These are phyloP conservation scores for Climacium dendroides DNA, from an alignment of 225 moss, liverwort and hornwort genomes.

Conservation along the genomic window DNA sequence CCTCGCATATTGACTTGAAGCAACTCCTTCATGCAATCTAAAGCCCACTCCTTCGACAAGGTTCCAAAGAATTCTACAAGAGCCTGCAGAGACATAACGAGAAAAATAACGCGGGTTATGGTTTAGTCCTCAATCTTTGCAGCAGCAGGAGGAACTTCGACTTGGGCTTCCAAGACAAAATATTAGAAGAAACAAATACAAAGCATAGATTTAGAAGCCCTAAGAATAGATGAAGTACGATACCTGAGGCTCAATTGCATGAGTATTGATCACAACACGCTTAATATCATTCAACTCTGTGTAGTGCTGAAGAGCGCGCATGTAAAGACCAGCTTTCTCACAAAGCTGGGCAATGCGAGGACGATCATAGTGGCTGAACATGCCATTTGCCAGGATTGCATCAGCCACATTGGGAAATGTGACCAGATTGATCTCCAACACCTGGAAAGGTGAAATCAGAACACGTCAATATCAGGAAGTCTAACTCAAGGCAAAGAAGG, in stretches of 20 bases:
- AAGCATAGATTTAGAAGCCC: neutral
- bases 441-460: slow-evolving; percentile 28
- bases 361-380: slow-evolving; percentile 96
- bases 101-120: neutral
- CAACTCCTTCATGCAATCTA: slow-evolving; percentile 99
- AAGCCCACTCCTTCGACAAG: slow-evolving; percentile 93
- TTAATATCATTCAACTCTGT: slow-evolving; percentile 90
- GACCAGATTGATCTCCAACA: slow-evolving; percentile 95
- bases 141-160: neutral
- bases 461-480: neutral
- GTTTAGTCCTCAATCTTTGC: neutral
- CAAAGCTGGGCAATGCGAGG: slow-evolving; percentile 99
- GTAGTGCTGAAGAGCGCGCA: slow-evolving; percentile 99
- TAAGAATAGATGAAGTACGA: neutral
- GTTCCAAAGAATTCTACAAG: slow-evolving; percentile 98
- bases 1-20: slow-evolving; percentile 97
- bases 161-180: neutral
- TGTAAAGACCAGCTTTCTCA: slow-evolving; percentile 99
- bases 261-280: slow-evolving; percentile 93
- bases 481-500: neutral
- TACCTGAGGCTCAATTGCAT: slow-evolving; percentile 99
- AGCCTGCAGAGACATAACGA: slow-evolving; percentile 34
- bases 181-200: neutral
- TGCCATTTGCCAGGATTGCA: slow-evolving; percentile 95
- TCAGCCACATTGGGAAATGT: slow-evolving; percentile 99